Percentiles rank a stretch among this genome's conserved stretches.
Conservation (phyloP, 352 stramenopile species). For the Globisporangium paddicum region DNA sequence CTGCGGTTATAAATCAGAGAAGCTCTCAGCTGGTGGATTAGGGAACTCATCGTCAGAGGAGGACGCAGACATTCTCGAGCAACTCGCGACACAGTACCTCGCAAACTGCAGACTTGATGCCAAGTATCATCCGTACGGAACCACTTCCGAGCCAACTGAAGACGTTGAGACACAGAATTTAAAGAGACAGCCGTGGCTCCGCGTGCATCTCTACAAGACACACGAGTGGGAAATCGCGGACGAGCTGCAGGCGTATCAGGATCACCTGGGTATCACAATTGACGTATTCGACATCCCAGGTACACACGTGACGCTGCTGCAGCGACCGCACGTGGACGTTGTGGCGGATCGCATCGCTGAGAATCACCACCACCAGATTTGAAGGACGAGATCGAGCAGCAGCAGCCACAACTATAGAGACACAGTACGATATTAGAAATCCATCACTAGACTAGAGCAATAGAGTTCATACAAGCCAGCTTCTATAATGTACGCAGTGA, state of each 20-base stretch:
- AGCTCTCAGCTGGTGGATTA: not conserved
- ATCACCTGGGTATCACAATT: not conserved
- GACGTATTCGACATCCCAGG: not conserved
- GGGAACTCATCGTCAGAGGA: not conserved
- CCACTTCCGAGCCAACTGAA: not conserved
- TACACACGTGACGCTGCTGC: not conserved
- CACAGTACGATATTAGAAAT: too few species aligned
- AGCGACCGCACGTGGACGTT: not conserved
- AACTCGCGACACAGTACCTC: slow-evolving; percentile 1
- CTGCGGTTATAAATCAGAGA: not conserved
- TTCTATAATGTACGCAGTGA: too few species aligned
- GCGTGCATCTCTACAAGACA: not conserved
- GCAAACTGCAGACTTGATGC: slow-evolving; percentile 1
- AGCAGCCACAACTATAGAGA: not conserved
- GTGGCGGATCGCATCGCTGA: not conserved
- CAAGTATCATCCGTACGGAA: slow-evolving; percentile 3
- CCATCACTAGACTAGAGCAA: too few species aligned
- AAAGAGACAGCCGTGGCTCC: not conserved
- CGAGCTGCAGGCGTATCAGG: not conserved
- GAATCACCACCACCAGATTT: not conserved
- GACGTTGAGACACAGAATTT: not conserved
- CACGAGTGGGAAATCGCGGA: not conserved
- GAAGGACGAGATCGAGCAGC: too few species aligned
- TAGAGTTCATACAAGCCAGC: too few species aligned
- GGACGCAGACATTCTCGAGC: not conserved